phyloP scores from a whole-genome alignment of 352 stramenopile genomes.

The Globisporangium spiculum region DNA sequence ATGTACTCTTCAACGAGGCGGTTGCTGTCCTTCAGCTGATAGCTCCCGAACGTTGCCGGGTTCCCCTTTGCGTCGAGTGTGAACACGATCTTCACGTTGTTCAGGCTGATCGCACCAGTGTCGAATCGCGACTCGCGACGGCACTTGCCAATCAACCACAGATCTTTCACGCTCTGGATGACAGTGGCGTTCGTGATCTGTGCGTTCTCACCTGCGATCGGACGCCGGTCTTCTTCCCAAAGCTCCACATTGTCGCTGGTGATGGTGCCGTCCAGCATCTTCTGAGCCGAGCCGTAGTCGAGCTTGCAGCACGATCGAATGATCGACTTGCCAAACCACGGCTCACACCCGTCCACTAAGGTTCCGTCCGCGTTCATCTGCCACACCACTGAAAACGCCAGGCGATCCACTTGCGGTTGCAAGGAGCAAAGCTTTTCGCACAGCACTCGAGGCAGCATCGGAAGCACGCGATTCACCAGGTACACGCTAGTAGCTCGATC shows the following conservation, averaged over 20 bases:
- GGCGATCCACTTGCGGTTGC: constrained; percentile 94
- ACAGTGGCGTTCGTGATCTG: constrained; percentile 51
- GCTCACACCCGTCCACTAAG: constrained; percentile 77
- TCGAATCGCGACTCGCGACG: constrained; percentile 85
- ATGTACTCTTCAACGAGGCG: constrained; percentile 98
- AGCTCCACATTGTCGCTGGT: constrained; percentile 65
- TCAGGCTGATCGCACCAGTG: constrained; percentile 91
- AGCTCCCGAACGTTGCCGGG: constrained; percentile 83
- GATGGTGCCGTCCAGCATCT: constrained; percentile 93
- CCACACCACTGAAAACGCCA: constrained; percentile 96
- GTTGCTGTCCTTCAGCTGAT: constrained; percentile 95
- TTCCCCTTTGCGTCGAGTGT: constrained; percentile 91
- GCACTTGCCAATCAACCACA: constrained; percentile 62
- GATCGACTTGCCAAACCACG: constrained; percentile 97
- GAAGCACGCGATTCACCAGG: constrained; percentile 92
- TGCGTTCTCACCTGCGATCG: constrained; percentile 37
- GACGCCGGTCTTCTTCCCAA: constrained; percentile 54
- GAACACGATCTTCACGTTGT: constrained; percentile 94
- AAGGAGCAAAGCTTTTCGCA: constrained; percentile 97
- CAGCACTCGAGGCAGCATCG: constrained; percentile 96
- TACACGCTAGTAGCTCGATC: constrained; percentile 96
- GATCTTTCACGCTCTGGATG: constrained; percentile 63
- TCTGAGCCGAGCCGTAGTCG: constrained; percentile 96
- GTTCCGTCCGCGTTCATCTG: constrained; percentile 95
- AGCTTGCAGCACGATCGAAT: constrained; percentile 97